Base-by-base conservation (phyloP, 805 yeast species). In the Lachancea lanzarotensis region DNA sequence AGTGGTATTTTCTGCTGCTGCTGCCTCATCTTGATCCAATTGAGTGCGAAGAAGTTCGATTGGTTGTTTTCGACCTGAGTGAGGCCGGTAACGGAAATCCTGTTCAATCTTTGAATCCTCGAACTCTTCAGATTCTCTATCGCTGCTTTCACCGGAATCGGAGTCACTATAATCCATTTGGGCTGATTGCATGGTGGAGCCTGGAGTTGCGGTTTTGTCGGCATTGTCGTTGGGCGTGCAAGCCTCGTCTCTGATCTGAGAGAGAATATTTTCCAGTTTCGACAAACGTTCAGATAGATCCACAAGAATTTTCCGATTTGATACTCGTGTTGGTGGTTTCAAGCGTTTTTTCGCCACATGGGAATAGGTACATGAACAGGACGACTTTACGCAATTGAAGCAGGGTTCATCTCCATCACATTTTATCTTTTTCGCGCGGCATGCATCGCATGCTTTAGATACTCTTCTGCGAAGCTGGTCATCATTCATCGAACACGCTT, bases 361-460 rank as follows among this genome's bases (percentile, higher is more conserved):
- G 13, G 38, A 20, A 33, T 43, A 43, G 3, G 34, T 33, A 36
- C 62, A 57, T 7, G 30, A 36, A 4, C 40, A 41, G 3, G 35
- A 30, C 29, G 49, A 46, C 32, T 46, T 52, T 12, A 32, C 18
- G 42, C 62, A 57, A 30, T 51, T 53, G 7, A 34, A 30, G 35
- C 62, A 57, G 8, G 59, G 60, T 27, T 45, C 40, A 2, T 35
- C 27, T 10, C 60, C 62, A 36, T 55, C 56, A 35, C 62, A 57
- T 43, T 56, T 43, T 17, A 43, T 38, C 17, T 43, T 43, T 11
- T 38, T 37, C 3, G 42, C 13, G 12, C 46, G 40, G 27, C 46
- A 43, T 17, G 38, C 30, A n/a, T 43, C 46, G 35, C 46, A 43
- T 2, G 46, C 46, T 20, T 38, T 43, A 2, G 42, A 18, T 16